Base-by-base conservation (phyloP, 495 filamentous ascomycete genomes). In the Tuber umbilicatum region DNA sequence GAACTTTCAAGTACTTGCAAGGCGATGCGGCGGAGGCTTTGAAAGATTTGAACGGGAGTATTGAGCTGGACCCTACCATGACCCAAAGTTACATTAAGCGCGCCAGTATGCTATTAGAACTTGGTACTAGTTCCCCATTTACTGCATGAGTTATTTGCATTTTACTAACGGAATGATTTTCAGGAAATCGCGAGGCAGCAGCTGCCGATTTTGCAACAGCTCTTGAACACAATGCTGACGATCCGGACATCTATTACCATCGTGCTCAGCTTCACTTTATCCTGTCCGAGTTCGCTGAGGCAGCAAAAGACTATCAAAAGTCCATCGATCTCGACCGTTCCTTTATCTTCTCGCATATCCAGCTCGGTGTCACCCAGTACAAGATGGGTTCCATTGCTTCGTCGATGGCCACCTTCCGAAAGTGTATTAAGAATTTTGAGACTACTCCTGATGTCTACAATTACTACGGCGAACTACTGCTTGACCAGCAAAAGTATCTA, bases 311-410 rank as follows among this genome's bases (percentile, higher is more conserved):
- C 84, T 99, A 99, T 85, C 95, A 99, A 83, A 97, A 97, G 85
- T 98, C 95, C 31, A 99, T 99, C 82, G 95, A 98, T 80, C 89
- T 99, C 55, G 95, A 99, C 87, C 86, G 87, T 68, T 90, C 91
- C 73, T 99, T 99, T 84, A 99, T 99, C 86, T 99, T 96, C 87
- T 98, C 95, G 16, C 95, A 99, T 87, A 98, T 99, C 80, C 95
- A 99, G 84, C 92, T 99, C 71, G 95, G 95, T 85, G 95, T 99
- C 60, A 99, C 95, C 68, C 95, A 99, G 85, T 99, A 99, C 86
- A 99, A 99, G 90, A 96, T 97, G 93, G 96, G 95, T 73, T 97
- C 93, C 16, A 91, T 98, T 70, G 95, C 95, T 5, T 97, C 94
- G 10, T 97, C 94, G 39, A 98, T 97, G 93, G 93, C 96, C 21